phyloP scores from a whole-genome alignment of 441 rosid genomes.

The Populus hybrid region DNA sequence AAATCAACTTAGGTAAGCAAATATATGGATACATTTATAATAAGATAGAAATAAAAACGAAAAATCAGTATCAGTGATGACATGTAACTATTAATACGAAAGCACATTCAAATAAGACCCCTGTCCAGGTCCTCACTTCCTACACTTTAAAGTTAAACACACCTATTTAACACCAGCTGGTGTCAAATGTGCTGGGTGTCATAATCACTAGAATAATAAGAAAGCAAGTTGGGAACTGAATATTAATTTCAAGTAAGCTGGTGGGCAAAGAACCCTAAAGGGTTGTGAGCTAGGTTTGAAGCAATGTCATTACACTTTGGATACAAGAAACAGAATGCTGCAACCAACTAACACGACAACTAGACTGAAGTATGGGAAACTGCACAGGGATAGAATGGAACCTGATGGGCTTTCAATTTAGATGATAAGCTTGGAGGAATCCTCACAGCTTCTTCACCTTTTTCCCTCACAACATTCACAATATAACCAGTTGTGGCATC shows the following conservation, averaged over 20 bases:
- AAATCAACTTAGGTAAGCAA: slow-evolving; percentile 22
- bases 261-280: neutral
- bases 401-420: slow-evolving; percentile 97
- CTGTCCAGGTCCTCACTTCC: slow-evolving; percentile 4
- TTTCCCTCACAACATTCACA: slow-evolving; percentile 98
- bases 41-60: neutral
- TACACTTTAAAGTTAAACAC: neutral
- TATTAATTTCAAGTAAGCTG: neutral
- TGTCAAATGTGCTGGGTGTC: neutral
- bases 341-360: neutral
- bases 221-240: neutral
- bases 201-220: neutral
- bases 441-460: slow-evolving; percentile 95
- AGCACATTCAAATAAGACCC: neutral
- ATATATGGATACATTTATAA: neutral
- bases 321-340: slow-evolving; percentile 1
- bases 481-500: slow-evolving; percentile 82
- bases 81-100: neutral
- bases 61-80: slow-evolving; percentile 7
- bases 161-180: neutral
- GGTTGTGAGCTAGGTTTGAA: neutral
- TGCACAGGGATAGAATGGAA: slow-evolving; percentile 29
- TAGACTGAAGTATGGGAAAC: slow-evolving; percentile 3
- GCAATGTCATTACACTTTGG: neutral
- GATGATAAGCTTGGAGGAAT: slow-evolving; percentile 87